phyloP scores from a whole-genome alignment of 2,329 filamentous ascomycete species.

The Knufia petricola region DNA sequence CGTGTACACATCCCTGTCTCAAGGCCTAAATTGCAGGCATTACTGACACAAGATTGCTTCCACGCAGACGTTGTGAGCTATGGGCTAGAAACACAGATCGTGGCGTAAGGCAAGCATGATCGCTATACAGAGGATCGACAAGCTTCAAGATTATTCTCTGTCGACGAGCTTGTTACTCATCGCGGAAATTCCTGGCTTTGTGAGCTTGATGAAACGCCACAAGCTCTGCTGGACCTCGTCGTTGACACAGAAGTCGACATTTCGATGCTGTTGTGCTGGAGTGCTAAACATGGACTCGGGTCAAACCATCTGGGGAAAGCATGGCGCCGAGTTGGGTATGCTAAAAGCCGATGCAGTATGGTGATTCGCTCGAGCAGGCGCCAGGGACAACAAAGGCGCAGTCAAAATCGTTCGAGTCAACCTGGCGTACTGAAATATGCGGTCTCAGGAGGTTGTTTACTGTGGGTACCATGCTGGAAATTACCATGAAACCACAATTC shows the following conservation, averaged over 20 bases:
- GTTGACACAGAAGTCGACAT: background rate
- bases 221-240: background rate
- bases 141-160: too few relatives aligned
- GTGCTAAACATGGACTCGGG: background rate
- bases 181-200: too few relatives aligned
- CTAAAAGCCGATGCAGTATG: background rate
- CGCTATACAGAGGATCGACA: too few relatives aligned
- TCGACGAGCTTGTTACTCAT: too few relatives aligned
- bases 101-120: too few relatives aligned
- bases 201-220: too few relatives aligned
- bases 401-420: background rate
- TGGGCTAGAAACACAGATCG: too few relatives aligned
- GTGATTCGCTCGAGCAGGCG: conserved; percentile 1
- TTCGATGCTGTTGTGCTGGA: background rate
- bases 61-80: too few relatives aligned
- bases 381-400: background rate
- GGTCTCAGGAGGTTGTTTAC: conserved; percentile 5
- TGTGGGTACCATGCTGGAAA: conserved; percentile 2
- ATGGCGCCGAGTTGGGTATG: background rate
- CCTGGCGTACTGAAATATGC: conserved; percentile 6
- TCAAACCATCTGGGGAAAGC: conserved; percentile 1
- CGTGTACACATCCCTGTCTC: background rate
- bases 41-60: background rate
- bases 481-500: conserved; percentile 7
- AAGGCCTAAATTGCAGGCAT: background rate